A percentile compares a stretch with the other conserved stretches of the same genome.
These are phyloP conservation scores for Penicillium angulare DNA, from an alignment of 495 filamentous ascomycete genomes.

Conservation along the genomic window DNA sequence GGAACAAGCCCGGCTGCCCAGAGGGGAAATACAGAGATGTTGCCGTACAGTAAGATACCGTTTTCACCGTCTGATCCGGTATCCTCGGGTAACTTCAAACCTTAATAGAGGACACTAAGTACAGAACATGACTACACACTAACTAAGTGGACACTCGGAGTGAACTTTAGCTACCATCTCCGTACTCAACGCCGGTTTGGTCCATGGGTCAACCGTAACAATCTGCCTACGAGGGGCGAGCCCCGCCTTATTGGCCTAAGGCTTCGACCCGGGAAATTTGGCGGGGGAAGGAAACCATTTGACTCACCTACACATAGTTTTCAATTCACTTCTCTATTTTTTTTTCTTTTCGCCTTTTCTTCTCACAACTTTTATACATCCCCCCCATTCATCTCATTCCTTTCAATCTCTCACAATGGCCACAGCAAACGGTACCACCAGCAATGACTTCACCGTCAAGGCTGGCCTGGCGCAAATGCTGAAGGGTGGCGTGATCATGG, in stretches of 20 bases:
- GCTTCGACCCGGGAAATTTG: not conserved
- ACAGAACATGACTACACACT: not conserved
- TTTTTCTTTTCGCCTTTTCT: not conserved
- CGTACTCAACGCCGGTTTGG: too few relatives aligned
- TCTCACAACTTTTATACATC: not conserved
- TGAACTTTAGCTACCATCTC: not conserved
- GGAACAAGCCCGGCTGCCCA: too few relatives aligned
- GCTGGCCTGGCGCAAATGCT: constrained; percentile 94
- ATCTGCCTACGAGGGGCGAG: not conserved
- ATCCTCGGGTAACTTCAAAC: constrained; percentile 8
- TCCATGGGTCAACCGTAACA: not conserved
- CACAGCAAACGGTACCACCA: constrained; percentile 30
- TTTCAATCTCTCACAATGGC: constrained; percentile 31
- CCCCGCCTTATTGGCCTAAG: constrained; percentile 1
- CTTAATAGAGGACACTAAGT: not conserved
- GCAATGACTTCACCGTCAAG: constrained; percentile 74
- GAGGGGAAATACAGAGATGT: too few relatives aligned
- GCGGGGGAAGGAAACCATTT: not conserved
- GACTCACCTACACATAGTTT: not conserved
- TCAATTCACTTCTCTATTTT: not conserved
- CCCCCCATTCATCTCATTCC: not conserved
- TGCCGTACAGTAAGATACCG: not conserved
- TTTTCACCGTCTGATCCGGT: not conserved
- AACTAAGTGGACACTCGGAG: not conserved
- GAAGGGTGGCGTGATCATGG: constrained; percentile 99